These are phyloP conservation scores for Diplocarpon rosae DNA, from an alignment of 2,329 filamentous ascomycete species.

Conservation along the genomic window DNA sequence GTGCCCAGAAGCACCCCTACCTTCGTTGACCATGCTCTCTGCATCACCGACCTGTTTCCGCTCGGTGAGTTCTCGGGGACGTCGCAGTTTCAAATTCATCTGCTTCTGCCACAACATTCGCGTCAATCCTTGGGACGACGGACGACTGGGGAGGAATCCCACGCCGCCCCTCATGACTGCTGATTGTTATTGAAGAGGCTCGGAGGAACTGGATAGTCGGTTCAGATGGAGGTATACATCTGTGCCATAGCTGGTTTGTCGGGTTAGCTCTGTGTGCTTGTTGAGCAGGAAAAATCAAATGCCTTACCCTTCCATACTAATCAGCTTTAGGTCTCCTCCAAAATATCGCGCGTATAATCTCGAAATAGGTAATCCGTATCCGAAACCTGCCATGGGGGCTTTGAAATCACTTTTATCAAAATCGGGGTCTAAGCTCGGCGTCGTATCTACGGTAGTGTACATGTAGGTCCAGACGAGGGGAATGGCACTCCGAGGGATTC, in stretches of 20 bases:
- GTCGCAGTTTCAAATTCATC: constrained; percentile 55
- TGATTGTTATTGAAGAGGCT: constrained; percentile 81
- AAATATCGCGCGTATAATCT: constrained; percentile 94
- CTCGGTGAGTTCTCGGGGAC: constrained; percentile 63
- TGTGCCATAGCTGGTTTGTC: constrained; percentile 70
- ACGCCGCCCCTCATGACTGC: constrained; percentile 66
- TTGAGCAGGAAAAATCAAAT: constrained; percentile 2
- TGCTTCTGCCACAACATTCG: constrained; percentile 39
- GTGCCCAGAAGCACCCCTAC: constrained; percentile 19
- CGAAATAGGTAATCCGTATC: constrained; percentile 93
- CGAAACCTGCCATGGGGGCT: constrained; percentile 96
- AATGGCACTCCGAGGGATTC: constrained; percentile 85
- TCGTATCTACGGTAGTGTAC: constrained; percentile 97
- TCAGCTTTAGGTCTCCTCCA: constrained; percentile 91
- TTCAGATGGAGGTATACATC: constrained; percentile 98
- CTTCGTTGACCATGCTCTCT: constrained; percentile 58
- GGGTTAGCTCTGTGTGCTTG: constrained; percentile 13
- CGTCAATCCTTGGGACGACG: constrained; percentile 53
- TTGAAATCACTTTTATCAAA: constrained; percentile 99
- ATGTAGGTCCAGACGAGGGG: constrained; percentile 99
- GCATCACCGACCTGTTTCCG: constrained; percentile 85
- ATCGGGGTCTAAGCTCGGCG: constrained; percentile 87
- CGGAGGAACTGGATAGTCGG: constrained; percentile 85
- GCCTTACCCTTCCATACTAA: constrained; percentile 95
- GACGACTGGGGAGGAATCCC: constrained; percentile 11